A percentile compares a stretch with the other conserved stretches of the same genome.
Evolutionary conservation across 352 stramenopile species (phyloP).

Genomic region (Phytopythium kandeliae): DNA sequence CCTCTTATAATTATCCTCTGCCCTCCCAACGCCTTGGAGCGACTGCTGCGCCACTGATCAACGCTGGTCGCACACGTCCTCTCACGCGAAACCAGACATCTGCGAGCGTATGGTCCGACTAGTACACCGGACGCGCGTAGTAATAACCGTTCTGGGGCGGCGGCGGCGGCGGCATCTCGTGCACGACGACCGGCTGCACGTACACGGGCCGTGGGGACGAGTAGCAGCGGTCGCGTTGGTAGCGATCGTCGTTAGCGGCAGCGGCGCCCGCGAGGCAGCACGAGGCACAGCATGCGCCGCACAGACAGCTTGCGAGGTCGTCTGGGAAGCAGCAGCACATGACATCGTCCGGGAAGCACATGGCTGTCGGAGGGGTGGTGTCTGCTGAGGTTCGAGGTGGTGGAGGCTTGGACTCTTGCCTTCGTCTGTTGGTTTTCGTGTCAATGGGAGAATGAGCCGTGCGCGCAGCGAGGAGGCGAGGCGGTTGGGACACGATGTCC

Average conservation of each 20-base stretch:
- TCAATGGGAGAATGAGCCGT: constrained; percentile 9
- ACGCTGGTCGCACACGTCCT: background rate
- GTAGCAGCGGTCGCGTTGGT: constrained; percentile 13
- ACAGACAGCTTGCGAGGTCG: constrained; percentile 21
- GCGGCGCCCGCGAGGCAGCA: constrained; percentile 16
- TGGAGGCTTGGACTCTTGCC: background rate
- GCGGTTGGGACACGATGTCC: background rate
- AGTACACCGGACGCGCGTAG: constrained; percentile 8
- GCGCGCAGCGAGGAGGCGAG: background rate
- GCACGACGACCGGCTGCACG: constrained; percentile 30
- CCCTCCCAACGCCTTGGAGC: too few species aligned
- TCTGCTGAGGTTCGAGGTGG: background rate
- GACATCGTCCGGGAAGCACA: constrained; percentile 20
- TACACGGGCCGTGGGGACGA: constrained; percentile 22
- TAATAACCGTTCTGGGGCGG: constrained; percentile 17
- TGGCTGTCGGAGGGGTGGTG: background rate
- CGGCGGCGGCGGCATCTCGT: constrained; percentile 13
- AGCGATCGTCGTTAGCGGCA: constrained; percentile 14
- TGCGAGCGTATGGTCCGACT: background rate
- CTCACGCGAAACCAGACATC: background rate
- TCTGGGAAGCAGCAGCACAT: constrained; percentile 19
- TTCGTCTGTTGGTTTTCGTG: background rate
- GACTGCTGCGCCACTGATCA: too few species aligned
- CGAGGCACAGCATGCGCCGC: constrained; percentile 16
- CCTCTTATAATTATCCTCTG: too few species aligned